These are phyloP conservation scores for Antrodiella citrinella DNA, from an alignment of 768 basidiomycete genomes.

Conservation along the genomic window DNA sequence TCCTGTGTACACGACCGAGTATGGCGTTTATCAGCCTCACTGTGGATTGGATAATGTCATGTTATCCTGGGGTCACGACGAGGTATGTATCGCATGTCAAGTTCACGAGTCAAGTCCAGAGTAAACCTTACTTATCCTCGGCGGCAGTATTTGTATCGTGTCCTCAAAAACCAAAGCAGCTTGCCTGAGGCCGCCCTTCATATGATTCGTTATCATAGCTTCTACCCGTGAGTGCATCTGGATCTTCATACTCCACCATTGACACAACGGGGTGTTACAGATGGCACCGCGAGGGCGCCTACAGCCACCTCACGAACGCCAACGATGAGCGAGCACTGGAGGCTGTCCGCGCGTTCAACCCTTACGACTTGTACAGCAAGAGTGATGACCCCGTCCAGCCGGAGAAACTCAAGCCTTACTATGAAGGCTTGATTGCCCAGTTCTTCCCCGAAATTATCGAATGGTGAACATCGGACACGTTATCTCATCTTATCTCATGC, in stretches of 20 bases:
- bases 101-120: neutral
- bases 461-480: slow-evolving; percentile 42
- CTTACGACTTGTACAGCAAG: slow-evolving; percentile 93
- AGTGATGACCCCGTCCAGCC: slow-evolving; percentile 59
- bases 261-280: slow-evolving; percentile 19
- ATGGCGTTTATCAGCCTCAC: slow-evolving; percentile 68
- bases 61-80: slow-evolving; percentile 89
- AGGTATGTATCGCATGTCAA: slow-evolving; percentile 38
- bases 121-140: slow-evolving; percentile 1
- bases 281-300: slow-evolving; percentile 88
- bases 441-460: slow-evolving; percentile 79
- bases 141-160: slow-evolving; percentile 75
- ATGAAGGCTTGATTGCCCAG: slow-evolving; percentile 71
- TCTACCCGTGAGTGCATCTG: slow-evolving; percentile 59
- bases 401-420: slow-evolving; percentile 71
- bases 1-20: slow-evolving; percentile 58
- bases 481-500: slow-evolving; percentile 1
- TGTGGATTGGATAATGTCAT: slow-evolving; percentile 84
- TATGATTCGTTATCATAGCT: slow-evolving; percentile 93
- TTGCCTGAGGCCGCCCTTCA: slow-evolving; percentile 77
- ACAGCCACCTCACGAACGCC: slow-evolving; percentile 69
- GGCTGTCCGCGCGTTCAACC: slow-evolving; percentile 84
- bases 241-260: neutral
- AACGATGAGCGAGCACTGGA: slow-evolving; percentile 56
- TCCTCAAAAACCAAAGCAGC: slow-evolving; percentile 74